phyloP scores from a whole-genome alignment of 306 rosid species.

The Abrus pulchellus region DNA sequence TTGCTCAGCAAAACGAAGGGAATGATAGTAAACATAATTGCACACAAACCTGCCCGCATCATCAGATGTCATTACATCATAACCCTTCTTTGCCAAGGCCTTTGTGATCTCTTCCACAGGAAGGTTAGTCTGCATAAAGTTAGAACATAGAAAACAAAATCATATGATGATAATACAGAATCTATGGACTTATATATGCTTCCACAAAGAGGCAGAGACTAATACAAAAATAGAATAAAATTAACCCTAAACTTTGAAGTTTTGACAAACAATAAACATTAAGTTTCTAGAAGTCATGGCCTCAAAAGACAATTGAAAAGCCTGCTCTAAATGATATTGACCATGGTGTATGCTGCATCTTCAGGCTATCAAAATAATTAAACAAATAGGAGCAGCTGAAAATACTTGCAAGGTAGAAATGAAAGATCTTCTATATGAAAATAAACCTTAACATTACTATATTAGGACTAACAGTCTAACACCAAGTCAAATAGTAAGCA shows the following conservation, averaged over 20 bases:
- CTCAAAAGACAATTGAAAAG: slow-evolving; percentile 20
- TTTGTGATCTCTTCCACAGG: slow-evolving; percentile 84
- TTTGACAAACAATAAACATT: slow-evolving; percentile 25
- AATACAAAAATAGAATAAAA: not conserved
- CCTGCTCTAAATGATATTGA: slow-evolving; percentile 41
- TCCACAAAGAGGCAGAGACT: slow-evolving; percentile 20
- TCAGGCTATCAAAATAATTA: not conserved
- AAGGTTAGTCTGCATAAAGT: slow-evolving; percentile 73
- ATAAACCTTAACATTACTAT: not conserved
- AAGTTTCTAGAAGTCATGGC: not conserved
- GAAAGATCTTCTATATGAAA: slow-evolving; percentile 23
- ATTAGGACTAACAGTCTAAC: not conserved
- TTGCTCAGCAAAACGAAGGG: slow-evolving; percentile 87
- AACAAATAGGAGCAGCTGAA: slow-evolving; percentile 32
- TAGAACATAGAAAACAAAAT: slow-evolving; percentile 17
- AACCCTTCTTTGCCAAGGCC: slow-evolving; percentile 79
- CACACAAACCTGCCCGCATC: slow-evolving; percentile 98
- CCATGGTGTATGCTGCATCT: not conserved
- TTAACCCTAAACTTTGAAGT: not conserved
- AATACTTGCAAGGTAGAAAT: slow-evolving; percentile 2
- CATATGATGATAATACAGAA: not conserved
- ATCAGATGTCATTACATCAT: slow-evolving; percentile 82
- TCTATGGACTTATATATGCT: not conserved
- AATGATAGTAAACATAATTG: slow-evolving; percentile 96
- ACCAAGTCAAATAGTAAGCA: slow-evolving; percentile 33